Conservation (phyloP, 768 basidiomycete species). For the Trametes cubensis region DNA sequence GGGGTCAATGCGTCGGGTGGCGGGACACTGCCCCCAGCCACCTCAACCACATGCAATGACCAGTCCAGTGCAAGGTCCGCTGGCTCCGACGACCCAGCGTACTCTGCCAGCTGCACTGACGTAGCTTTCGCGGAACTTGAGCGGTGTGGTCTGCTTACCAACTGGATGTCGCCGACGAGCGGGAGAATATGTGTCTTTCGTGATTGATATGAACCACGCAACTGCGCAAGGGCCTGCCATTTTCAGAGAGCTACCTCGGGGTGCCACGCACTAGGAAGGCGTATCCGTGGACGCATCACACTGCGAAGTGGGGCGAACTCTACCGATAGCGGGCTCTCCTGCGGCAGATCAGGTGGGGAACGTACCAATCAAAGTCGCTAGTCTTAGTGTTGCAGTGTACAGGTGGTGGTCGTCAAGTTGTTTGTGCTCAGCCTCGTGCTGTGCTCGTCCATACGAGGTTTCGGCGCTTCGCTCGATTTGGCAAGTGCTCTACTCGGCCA, state of each 20-base stretch:
- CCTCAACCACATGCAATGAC: constrained; percentile 18
- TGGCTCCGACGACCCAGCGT: constrained; percentile 1
- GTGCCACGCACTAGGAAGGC: neutral
- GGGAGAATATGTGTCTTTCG: too few species aligned
- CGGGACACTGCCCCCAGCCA: constrained; percentile 11
- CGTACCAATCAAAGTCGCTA: neutral
- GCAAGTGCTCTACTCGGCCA: neutral
- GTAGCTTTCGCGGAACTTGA: neutral
- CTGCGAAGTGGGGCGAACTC: neutral
- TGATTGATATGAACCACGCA: neutral
- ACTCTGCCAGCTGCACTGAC: neutral
- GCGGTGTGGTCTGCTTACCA: neutral
- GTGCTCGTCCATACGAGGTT: constrained; percentile 11
- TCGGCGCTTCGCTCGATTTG: neutral
- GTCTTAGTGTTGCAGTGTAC: neutral
- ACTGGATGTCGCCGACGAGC: too few species aligned
- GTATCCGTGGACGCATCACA: constrained; percentile 1
- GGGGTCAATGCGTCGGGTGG: constrained; percentile 3
- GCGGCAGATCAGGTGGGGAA: neutral
- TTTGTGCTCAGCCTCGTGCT: constrained; percentile 2
- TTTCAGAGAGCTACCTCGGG: neutral
- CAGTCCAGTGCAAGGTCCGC: constrained; percentile 6
- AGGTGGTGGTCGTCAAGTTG: neutral
- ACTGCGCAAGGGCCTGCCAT: constrained; percentile 8
- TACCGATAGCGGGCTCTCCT: neutral